A percentile compares a stretch with the other conserved stretches of the same genome.
These are phyloP conservation scores for Suhomyces terraborum DNA, from an alignment of 1,139 yeast genomes.

Conservation along the genomic window DNA sequence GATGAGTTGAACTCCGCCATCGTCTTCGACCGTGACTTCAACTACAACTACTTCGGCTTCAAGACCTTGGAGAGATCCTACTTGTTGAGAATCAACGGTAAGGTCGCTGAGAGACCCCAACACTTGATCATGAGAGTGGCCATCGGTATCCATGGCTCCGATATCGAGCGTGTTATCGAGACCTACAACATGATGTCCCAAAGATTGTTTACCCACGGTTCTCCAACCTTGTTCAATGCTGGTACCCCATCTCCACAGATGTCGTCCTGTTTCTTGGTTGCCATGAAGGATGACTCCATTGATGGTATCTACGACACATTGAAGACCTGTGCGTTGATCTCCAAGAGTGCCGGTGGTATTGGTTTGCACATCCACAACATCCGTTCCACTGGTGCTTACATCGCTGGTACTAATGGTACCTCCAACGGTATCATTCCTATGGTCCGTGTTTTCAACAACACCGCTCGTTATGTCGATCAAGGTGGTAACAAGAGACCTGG, in stretches of 20 bases:
- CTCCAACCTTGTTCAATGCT: constrained; percentile 57
- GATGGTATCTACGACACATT: constrained; percentile 60
- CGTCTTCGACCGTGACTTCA: constrained; percentile 80
- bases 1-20: constrained; percentile 77
- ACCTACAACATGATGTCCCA: constrained; percentile 67
- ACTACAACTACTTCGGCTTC: constrained; percentile 82
- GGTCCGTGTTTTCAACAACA: constrained; percentile 59
- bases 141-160: constrained; percentile 80
- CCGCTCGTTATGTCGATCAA: constrained; percentile 63
- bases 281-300: constrained; percentile 60
- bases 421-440: constrained; percentile 61
- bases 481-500: constrained; percentile 67
- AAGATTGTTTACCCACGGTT: constrained; percentile 55
- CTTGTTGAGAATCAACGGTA: constrained; percentile 66
- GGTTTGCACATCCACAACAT: constrained; percentile 60
- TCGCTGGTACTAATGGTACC: constrained; percentile 55
- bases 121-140: constrained; percentile 89
- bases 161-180: constrained; percentile 71
- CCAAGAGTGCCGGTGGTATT: constrained; percentile 61
- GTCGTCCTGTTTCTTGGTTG: constrained; percentile 58
- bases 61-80: constrained; percentile 86
- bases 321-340: constrained; percentile 55
- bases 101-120: constrained; percentile 88
- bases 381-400: constrained; percentile 51
- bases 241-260: constrained; percentile 51